A percentile compares a stretch with the other conserved stretches of the same genome.
These are phyloP conservation scores for Aegilops bicornis DNA, from an alignment of 176 grass and related monocot genomes.

Conservation along the genomic window DNA sequence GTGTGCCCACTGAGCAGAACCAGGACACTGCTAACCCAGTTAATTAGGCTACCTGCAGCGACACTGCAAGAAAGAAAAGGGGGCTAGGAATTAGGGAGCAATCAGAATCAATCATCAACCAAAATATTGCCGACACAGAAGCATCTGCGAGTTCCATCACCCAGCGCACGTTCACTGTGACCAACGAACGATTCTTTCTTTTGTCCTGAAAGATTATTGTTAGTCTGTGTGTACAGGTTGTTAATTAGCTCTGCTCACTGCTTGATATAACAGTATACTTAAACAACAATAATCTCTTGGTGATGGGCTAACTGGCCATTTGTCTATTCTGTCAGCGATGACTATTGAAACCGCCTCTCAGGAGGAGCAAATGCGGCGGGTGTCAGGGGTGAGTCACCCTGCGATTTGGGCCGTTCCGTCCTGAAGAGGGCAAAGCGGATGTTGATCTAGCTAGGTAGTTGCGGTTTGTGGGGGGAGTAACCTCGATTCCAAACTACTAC, in stretches of 20 bases:
- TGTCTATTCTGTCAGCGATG: not conserved
- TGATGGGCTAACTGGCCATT: not conserved
- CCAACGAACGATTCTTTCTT: not conserved
- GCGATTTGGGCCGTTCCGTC: not conserved
- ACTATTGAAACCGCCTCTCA: not conserved
- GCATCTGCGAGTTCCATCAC: not conserved
- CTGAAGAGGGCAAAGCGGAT: not conserved
- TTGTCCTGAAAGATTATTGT: not conserved
- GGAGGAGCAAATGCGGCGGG: slow-evolving; percentile 3
- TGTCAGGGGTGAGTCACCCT: slow-evolving; percentile 23
- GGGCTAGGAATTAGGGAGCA: not conserved
- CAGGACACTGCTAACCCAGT: not conserved
- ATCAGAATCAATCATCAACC: not conserved
- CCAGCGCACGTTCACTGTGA: not conserved
- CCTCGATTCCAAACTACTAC: slow-evolving; percentile 46
- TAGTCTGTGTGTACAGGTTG: not conserved
- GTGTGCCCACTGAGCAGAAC: not conserved
- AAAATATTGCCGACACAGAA: not conserved
- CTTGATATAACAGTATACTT: not conserved
- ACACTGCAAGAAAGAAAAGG: not conserved
- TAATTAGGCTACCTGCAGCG: not conserved
- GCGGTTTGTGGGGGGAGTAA: slow-evolving; percentile 26
- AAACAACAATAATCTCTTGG: not conserved
- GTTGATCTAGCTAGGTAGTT: not conserved
- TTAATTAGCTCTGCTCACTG: not conserved